A percentile compares a stretch with the other conserved stretches of the same genome.
Conservation (phyloP, 805 yeast species). For the Suhomyces prunicola region DNA sequence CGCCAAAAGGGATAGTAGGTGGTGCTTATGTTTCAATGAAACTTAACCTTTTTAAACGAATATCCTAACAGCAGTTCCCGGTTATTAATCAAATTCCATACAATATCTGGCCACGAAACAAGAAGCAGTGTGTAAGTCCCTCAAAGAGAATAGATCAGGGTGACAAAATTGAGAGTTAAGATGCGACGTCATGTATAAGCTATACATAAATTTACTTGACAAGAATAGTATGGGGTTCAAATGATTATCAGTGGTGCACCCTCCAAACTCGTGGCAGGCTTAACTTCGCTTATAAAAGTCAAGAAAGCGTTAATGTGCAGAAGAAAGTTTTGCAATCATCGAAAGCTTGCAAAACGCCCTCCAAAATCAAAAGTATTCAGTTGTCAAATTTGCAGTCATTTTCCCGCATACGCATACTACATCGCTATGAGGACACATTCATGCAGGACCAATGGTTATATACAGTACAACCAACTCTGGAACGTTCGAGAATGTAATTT, state of each 20-base stretch:
- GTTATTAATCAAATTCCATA: not conserved
- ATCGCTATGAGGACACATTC: not conserved
- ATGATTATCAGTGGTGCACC: not conserved
- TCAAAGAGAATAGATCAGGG: not conserved
- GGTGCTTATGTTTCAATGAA: not conserved
- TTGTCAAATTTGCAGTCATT: not conserved
- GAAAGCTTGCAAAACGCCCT: not conserved
- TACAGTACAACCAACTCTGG: not conserved
- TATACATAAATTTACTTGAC: too few species aligned
- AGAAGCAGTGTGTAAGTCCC: not conserved
- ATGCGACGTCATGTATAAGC: not conserved
- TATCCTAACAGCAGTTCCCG: not conserved
- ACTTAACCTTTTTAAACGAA: not conserved
- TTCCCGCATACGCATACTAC: not conserved
- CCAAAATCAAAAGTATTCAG: too few species aligned
- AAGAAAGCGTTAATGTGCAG: not conserved
- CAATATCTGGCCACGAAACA: not conserved
- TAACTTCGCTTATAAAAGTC: too few species aligned
- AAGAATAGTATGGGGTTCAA: too few species aligned
- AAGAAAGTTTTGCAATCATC: not conserved
- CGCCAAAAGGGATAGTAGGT: not conserved
- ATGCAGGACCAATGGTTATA: not conserved
- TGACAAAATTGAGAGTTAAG: not conserved
- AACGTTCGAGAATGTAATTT: constrained; percentile 5
- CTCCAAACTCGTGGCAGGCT: not conserved